Evolutionary conservation across 163 green algal species (phyloP), one percentile per base, ranked within the genome.

Genomic region (Volvox carteri): DNA sequence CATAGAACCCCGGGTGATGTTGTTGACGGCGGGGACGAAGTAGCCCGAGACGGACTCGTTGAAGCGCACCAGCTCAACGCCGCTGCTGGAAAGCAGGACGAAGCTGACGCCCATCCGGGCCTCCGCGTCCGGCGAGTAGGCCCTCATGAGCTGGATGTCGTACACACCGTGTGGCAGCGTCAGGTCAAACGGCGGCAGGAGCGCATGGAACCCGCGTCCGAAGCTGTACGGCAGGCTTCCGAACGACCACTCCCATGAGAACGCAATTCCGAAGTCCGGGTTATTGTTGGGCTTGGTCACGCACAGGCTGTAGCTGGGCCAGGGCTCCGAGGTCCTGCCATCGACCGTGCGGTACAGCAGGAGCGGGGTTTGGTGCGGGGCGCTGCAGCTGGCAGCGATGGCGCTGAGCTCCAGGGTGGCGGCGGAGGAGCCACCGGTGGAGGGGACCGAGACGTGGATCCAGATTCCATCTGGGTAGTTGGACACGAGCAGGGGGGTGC

Each of bases 271-370:
- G 68, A 42, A 78, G 68, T 4, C 8, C 4, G 37, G 35, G 35
- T 54, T 9, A 39, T 78, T 78, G 68, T 78, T 78, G 68, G 68
- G 68, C 11, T 28, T 28, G 8, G 12, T 6, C 8, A 52, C 37
- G 37, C 68, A 78, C 37, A 52, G 68, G 68, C 37, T 54, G 68
- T 54, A 78, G 68, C 16, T 33, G 37, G 68, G 68, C 9, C 14
- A 16, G 8, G 68, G 68, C 68, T 78, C 68, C 16, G 37, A 33
- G 37, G 35, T 37, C 37, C n/a, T 41, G 35, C n/a, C n/a, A n/a
- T n/a, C n/a, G n/a, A n/a, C n/a, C n/a, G n/a, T n/a, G n/a, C 33
- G 68, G 35, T 35, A 78, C 37, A 78, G 68, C 68, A 78, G 68
- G 1, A 81, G 73, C 21, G 73, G 14, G 0, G 73, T 28, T 9